Evolutionary conservation across 371 early-diverging fungal genomes (phyloP).

Genomic region (Mucor saturninus): DNA sequence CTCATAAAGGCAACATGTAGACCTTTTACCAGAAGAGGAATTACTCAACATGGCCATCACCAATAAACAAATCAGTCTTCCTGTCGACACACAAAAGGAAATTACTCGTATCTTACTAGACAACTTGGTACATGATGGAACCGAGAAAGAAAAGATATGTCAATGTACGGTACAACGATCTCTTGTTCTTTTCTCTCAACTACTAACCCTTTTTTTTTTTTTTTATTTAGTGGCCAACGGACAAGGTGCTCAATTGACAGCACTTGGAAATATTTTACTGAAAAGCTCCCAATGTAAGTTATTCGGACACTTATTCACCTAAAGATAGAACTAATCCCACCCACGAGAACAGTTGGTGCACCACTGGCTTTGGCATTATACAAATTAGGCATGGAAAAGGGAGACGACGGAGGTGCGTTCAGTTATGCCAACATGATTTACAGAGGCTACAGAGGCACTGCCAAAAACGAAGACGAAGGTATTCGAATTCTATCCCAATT

Average conservation of each 20-base stretch:
- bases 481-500: conserved; percentile 41
- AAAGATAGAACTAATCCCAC: not conserved
- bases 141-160: conserved; percentile 13
- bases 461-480: conserved; percentile 41
- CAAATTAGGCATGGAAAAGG: conserved; percentile 44
- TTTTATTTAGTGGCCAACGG: conserved; percentile 24
- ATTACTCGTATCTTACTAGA: conserved; percentile 1
- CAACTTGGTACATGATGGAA: conserved; percentile 18
- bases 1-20: too few species aligned
- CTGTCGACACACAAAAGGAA: conserved; percentile 37
- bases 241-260: conserved; percentile 22
- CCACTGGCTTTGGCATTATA: conserved; percentile 47
- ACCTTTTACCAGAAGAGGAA: conserved; percentile 36
- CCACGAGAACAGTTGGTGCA: conserved; percentile 25
- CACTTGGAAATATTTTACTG: conserved; percentile 29
- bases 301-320: too few species aligned
- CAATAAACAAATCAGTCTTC: conserved; percentile 26
- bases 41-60: conserved; percentile 29
- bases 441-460: conserved; percentile 42
- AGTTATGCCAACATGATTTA: conserved; percentile 57
- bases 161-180: conserved; percentile 17
- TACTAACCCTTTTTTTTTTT: too few species aligned
- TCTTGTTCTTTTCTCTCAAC: too few species aligned
- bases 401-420: conserved; percentile 52
- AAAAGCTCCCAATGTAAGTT: conserved; percentile 32